Evolutionary conservation across 2,329 filamentous ascomycete species (phyloP).

Genomic region (Aspergillus ustus): DNA sequence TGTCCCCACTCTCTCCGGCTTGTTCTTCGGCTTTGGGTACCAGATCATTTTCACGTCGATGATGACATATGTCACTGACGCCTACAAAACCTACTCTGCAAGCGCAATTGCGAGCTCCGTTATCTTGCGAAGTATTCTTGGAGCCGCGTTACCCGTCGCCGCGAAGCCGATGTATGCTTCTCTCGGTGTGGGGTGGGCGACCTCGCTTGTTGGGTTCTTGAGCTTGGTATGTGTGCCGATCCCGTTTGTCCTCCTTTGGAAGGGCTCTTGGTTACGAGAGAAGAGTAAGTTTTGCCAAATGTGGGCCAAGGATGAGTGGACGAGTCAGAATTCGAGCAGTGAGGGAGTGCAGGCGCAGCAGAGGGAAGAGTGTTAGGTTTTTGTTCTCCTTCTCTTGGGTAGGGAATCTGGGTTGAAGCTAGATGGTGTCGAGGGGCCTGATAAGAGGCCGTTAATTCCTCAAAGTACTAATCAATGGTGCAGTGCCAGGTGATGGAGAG

Average conservation of each 20-base stretch:
- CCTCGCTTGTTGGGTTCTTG: slow-evolving; percentile 46
- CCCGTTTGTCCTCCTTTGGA: slow-evolving; percentile 43
- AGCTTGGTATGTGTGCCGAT: slow-evolving; percentile 45
- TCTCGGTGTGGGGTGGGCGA: slow-evolving; percentile 48
- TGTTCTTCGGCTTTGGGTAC: slow-evolving; percentile 66
- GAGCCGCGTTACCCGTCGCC: slow-evolving; percentile 61
- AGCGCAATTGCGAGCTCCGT: slow-evolving; percentile 59
- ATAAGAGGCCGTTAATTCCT: not conserved
- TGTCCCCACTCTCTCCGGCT: slow-evolving; percentile 63
- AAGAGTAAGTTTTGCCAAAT: slow-evolving; percentile 38
- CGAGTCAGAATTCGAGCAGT: not conserved
- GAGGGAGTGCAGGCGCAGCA: not conserved
- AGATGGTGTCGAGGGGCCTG: not conserved
- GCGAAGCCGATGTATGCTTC: slow-evolving; percentile 42
- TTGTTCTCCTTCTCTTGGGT: not conserved
- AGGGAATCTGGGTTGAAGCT: not conserved
- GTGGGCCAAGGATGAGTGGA: slow-evolving; percentile 28
- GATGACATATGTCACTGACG: slow-evolving; percentile 68
- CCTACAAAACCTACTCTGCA: slow-evolving; percentile 69
- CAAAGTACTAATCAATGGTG: not conserved
- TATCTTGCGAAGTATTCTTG: slow-evolving; percentile 56
- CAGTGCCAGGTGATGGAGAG: not conserved
- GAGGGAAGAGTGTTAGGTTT: not conserved
- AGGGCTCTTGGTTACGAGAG: slow-evolving; percentile 33
- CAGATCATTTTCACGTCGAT: slow-evolving; percentile 67